Evolutionary conservation across 1,139 yeast species (phyloP).

Genomic region (Pichia norvegensis): DNA sequence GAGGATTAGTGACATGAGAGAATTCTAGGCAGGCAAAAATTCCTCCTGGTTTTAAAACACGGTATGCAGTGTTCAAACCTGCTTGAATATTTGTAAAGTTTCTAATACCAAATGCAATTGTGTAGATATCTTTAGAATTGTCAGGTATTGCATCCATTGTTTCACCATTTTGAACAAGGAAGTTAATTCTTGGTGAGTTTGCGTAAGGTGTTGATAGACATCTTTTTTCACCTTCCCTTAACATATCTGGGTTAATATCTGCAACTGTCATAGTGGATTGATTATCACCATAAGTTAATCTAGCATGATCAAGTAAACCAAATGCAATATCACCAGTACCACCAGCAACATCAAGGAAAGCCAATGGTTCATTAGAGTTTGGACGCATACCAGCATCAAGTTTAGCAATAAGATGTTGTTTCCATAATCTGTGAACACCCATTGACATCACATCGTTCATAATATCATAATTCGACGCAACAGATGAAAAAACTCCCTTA

Average conservation of each 20-base stretch:
- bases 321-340: constrained; percentile 99
- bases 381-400: constrained; percentile 94
- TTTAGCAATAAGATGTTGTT: constrained; percentile 76
- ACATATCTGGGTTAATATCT: constrained; percentile 94
- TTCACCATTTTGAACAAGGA: constrained; percentile 91
- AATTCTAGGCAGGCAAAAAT: constrained; percentile 94
- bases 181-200: constrained; percentile 54
- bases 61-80: constrained; percentile 86
- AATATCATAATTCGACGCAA: constrained; percentile 86
- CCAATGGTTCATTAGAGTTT: constrained; percentile 61
- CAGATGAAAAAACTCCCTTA: constrained; percentile 85
- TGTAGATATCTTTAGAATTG: constrained; percentile 87
- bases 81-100: constrained; percentile 92
- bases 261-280: constrained; percentile 81
- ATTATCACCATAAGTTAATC: constrained; percentile 65
- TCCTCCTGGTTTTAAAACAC: constrained; percentile 97
- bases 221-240: constrained; percentile 82
- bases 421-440: constrained; percentile 95
- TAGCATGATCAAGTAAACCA: constrained; percentile 88
- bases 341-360: constrained; percentile 94
- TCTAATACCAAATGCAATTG: constrained; percentile 95
- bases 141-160: constrained; percentile 73
- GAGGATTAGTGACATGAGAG: constrained; percentile 78
- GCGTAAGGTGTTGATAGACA: constrained; percentile 42
- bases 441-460: constrained; percentile 98